phyloP scores from a whole-genome alignment of 2,329 filamentous ascomycete genomes.

The Talaromyces islandicus region DNA sequence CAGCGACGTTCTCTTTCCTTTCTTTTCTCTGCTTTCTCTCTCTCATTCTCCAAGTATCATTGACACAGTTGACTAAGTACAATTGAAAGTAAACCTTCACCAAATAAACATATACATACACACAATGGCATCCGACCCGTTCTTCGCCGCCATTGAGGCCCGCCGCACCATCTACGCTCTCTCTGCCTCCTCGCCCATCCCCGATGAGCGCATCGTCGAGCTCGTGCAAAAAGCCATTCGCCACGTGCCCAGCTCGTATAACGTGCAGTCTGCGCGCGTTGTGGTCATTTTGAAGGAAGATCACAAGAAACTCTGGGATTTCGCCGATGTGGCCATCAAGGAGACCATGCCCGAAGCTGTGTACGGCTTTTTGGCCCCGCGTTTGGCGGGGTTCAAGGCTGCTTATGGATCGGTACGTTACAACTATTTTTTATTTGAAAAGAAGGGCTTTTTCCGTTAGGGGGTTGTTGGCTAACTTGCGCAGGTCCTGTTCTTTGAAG shows the following conservation, averaged over 20 bases:
- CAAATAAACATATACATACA: background rate
- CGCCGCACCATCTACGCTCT: constrained; percentile 26
- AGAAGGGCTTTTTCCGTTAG: no score
- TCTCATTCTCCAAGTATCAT: background rate
- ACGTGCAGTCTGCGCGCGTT: constrained; percentile 24
- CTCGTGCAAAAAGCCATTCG: constrained; percentile 43
- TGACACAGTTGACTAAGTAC: background rate
- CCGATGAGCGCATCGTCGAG: constrained; percentile 23
- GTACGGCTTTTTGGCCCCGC: constrained; percentile 20
- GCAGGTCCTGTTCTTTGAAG: constrained; percentile 9
- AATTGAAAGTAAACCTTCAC: background rate
- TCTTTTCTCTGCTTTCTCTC: background rate
- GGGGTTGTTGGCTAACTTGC: background rate
- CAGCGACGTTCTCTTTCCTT: background rate
- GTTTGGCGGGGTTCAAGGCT: constrained; percentile 53
- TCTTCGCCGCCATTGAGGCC: constrained; percentile 21
- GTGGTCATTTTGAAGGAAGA: constrained; percentile 71
- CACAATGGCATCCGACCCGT: constrained; percentile 9
- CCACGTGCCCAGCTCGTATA: constrained; percentile 59
- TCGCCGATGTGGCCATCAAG: constrained; percentile 51
- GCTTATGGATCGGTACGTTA: constrained; percentile 66
- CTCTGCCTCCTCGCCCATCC: constrained; percentile 20
- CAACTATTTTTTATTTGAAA: constrained; percentile 16
- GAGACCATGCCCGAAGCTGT: constrained; percentile 57
- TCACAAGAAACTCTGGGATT: constrained; percentile 79